A percentile compares a stretch with the other conserved stretches of the same genome.
Conservation (phyloP, 2,329 filamentous ascomycete genomes). For the Chaetomium sp. region DNA sequence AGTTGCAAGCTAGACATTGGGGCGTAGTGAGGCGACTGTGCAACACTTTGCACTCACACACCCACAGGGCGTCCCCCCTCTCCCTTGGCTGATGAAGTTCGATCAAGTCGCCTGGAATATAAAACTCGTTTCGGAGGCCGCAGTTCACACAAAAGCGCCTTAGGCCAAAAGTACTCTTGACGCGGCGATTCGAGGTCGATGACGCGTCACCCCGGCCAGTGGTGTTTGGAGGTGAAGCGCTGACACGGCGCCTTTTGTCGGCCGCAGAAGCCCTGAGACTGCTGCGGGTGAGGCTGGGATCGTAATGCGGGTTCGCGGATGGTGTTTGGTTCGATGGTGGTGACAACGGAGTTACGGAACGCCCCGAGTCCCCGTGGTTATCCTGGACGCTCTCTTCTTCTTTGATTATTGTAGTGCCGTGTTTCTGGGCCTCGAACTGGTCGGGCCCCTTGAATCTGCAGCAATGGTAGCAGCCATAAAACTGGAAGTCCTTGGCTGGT, state of each 20-base stretch:
- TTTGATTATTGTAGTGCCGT: slow-evolving; percentile 4
- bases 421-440: slow-evolving; percentile 20
- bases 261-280: slow-evolving; percentile 10
- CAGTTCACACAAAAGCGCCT: slow-evolving; percentile 23
- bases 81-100: slow-evolving; percentile 12
- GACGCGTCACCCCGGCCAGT: neutral
- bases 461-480: slow-evolving; percentile 23
- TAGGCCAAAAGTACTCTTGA: slow-evolving; percentile 14
- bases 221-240: neutral
- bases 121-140: slow-evolving; percentile 18
- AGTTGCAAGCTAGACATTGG: neutral
- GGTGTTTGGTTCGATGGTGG: neutral
- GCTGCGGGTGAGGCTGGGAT: slow-evolving; percentile 19
- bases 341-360: neutral
- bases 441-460: slow-evolving; percentile 12
- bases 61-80: slow-evolving; percentile 12
- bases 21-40: neutral
- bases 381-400: neutral
- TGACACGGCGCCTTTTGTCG: neutral
- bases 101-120: slow-evolving; percentile 19
- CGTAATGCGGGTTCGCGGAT: slow-evolving; percentile 21
- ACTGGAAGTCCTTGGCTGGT: slow-evolving; percentile 6
- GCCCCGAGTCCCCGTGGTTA: neutral
- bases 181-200: slow-evolving; percentile 1
- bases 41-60: slow-evolving; percentile 16